Base-by-base conservation (phyloP, 768 basidiomycete species). In the Butyriboletus loyo region DNA sequence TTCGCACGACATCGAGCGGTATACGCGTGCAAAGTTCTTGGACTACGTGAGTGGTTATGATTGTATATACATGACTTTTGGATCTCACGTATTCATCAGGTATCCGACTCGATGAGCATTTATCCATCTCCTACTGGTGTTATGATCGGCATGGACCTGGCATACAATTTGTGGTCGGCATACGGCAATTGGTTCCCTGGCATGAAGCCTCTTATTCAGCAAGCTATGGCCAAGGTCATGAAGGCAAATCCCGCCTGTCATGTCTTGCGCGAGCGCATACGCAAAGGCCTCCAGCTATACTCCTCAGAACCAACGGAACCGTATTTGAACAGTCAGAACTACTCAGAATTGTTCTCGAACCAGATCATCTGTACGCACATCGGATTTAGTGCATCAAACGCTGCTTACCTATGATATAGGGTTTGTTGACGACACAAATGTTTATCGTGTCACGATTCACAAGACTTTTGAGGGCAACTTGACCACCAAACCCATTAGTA, bases 121-220 rank as follows among this genome's bases (percentile, higher is more conserved):
- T 99, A 99, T 72, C 97, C 97, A 5, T 98, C 96, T 31, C 97
- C 97, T 5, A 98, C 96, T 42, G 97, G 97, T 76, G 87, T 98
- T 52, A 92, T 99, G 85, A 95, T 99, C 62, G 95, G 93, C 69
- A 92, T 99, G 88, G 97, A 98, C 69, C 72, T 98, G 49, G 96
- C 97, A 0, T 98, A 98, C 75, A 99, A 98, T 72, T 66, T 99
- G 54, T 97, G 97, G 91, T 96, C 96, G 28, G 96, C 92, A 1
- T 99, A 96, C 63, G 97, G 97, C 55, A 96, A 96, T 69, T 98
- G 92, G 92, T 97, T 98, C 87, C 97, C 97, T 14, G 96, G 97
- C 41, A 83, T 98, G 81, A 98, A 98, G 73, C 95, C 95, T 5
- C 80, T 99, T 55, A 87, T 99, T 53, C 96, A 97, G 69, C 95